A percentile compares a stretch with the other conserved stretches of the same genome.
phyloP scores from a whole-genome alignment of 2,329 filamentous ascomycete species.

The Zalaria sp. region DNA sequence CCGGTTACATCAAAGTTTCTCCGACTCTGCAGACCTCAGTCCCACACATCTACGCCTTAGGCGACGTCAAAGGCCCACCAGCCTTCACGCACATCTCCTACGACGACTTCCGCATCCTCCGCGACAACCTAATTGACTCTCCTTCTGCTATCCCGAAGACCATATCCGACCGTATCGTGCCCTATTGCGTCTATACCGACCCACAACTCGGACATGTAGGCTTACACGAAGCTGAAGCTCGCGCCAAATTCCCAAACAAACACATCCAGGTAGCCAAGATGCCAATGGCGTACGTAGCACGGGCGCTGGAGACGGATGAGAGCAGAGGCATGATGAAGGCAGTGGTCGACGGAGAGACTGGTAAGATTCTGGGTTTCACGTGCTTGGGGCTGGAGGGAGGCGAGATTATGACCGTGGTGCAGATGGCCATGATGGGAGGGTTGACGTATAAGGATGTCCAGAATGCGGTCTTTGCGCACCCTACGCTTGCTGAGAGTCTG shows the following conservation, averaged over 20 bases:
- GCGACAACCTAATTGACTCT: slow-evolving; percentile 26
- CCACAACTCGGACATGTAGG: slow-evolving; percentile 41
- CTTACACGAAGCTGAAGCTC: slow-evolving; percentile 28
- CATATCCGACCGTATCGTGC: slow-evolving; percentile 23
- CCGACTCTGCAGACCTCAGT: slow-evolving; percentile 30
- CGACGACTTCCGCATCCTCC: slow-evolving; percentile 40
- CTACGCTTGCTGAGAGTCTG: slow-evolving; percentile 35
- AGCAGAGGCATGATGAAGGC: slow-evolving; percentile 40
- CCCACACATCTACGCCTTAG: slow-evolving; percentile 32
- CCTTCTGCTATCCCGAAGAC: slow-evolving; percentile 8
- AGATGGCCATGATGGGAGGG: slow-evolving; percentile 38
- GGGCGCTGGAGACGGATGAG: slow-evolving; percentile 38
- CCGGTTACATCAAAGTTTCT: slow-evolving; percentile 32
- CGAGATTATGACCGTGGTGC: slow-evolving; percentile 39
- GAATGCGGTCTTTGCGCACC: slow-evolving; percentile 37
- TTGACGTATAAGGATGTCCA: slow-evolving; percentile 31
- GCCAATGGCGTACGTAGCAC: slow-evolving; percentile 38
- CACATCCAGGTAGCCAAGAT: slow-evolving; percentile 30
- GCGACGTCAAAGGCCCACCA: slow-evolving; percentile 38
- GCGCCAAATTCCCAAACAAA: slow-evolving; percentile 11
- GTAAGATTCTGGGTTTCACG: slow-evolving; percentile 38
- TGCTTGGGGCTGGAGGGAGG: slow-evolving; percentile 38
- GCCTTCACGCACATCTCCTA: slow-evolving; percentile 44
- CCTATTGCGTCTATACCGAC: slow-evolving; percentile 39
- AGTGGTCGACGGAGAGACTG: slow-evolving; percentile 32